Base-by-base conservation (phyloP, 1,284 basidiomycete species). In the Rhodotorula sp. region DNA sequence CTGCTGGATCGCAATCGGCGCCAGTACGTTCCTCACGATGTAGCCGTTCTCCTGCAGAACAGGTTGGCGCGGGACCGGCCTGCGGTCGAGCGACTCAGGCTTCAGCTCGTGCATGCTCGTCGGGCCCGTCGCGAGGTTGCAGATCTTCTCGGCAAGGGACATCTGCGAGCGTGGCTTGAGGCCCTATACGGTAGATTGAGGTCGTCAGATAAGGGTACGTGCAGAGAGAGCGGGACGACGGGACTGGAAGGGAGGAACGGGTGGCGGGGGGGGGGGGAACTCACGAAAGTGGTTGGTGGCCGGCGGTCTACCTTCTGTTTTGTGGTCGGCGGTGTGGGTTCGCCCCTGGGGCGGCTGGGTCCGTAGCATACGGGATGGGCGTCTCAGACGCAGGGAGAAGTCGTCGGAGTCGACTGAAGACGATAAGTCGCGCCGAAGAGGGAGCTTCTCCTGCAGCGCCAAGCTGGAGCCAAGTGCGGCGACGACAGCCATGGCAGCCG, bases 231-330 rank as follows among this genome's bases (percentile, higher is more conserved):
- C n/a, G n/a, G n/a, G n/a, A n/a, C n/a, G n/a, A n/a, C n/a, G n/a
- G n/a, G n/a, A n/a, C n/a, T n/a, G 15, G 37, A 1, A 39, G n/a
- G 6, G n/a, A 15, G 22, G 37, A 56, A 8, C 3, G 8, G 57
- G 10, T 29, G 9, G 44, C 44, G 44, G 17, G 39, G 51, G 27
- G 51, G n/a, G 19, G 22, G 5, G 13, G 9, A 27, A 60, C 70
- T 37, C 32, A 67, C 70, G 46, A 67, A 71, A 17, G 70, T 67
- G 17, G 66, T 64, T 5, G 66, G 66, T n/a, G 70, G 65, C 8
- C 70, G 66, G 32, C 70, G 70, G 46, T 71, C 70, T 27, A 71
- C 66, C 32, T 64, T 58, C 39, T 71, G 70, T 17, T 66, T 61
- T 2, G 70, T 67, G 17, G 70, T 71, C 5, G 64, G 51, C 1